These are phyloP conservation scores for Penicillium concentricum DNA, from an alignment of 2,329 filamentous ascomycete genomes.

Conservation along the genomic window DNA sequence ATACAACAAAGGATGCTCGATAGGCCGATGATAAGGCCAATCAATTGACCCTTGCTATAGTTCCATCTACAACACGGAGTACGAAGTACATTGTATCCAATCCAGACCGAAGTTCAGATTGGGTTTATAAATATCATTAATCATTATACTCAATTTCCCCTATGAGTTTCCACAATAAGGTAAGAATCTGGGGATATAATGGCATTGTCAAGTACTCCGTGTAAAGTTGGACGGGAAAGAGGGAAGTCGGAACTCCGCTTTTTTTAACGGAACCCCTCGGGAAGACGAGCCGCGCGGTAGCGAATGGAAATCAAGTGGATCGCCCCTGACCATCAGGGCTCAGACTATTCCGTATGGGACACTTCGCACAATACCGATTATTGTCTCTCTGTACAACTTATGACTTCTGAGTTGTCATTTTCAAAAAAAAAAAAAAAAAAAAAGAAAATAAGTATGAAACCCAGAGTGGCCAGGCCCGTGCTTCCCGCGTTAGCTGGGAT, in stretches of 20 bases:
- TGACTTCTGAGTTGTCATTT: not conserved
- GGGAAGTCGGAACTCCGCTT: slow-evolving; percentile 20
- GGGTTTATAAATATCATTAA: too few relatives aligned
- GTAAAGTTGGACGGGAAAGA: slow-evolving; percentile 2
- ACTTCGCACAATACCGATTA: not conserved
- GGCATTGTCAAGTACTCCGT: not conserved
- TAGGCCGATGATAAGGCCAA: not conserved
- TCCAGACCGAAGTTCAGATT: too few relatives aligned
- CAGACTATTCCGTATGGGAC: not conserved
- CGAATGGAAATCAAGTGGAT: slow-evolving; percentile 13
- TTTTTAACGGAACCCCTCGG: slow-evolving; percentile 14
- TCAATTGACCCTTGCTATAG: not conserved
- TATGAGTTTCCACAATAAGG: too few relatives aligned
- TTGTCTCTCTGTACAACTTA: not conserved
- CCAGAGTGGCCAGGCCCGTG: slow-evolving; percentile 30
- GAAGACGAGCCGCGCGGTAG: slow-evolving; percentile 23
- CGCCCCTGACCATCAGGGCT: not conserved
- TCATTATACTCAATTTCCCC: too few relatives aligned
- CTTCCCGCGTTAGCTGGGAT: slow-evolving; percentile 27
- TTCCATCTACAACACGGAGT: not conserved
- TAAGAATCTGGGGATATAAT: not conserved
- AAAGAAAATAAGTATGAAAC: slow-evolving; percentile 24
- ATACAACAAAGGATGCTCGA: not conserved
- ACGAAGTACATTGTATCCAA: too few relatives aligned
- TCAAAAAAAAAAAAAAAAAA: too few relatives aligned